Evolutionary conservation across 2,329 filamentous ascomycete species (phyloP).

Genomic region (Neonectria ditissima): DNA sequence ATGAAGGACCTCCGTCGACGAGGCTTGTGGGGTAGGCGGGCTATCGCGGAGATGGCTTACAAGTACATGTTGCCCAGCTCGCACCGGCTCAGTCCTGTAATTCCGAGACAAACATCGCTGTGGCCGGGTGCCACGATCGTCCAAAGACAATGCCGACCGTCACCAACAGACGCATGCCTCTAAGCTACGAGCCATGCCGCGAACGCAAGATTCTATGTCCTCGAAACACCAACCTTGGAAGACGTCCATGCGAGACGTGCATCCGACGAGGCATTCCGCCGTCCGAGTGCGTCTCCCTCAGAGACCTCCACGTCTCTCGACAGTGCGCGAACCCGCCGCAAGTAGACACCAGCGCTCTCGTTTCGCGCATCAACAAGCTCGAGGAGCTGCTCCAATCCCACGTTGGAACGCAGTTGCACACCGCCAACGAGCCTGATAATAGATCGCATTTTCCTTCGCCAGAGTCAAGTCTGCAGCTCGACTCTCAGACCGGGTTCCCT

Average conservation of each 20-base stretch:
- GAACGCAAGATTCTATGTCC: constrained; percentile 33
- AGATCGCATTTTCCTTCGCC: constrained; percentile 8
- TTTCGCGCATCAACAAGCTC: constrained; percentile 9
- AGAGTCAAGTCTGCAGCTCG: background rate
- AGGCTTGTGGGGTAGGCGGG: too few relatives aligned
- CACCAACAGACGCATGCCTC: constrained; percentile 27
- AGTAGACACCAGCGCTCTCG: constrained; percentile 7
- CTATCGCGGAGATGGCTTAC: too few relatives aligned
- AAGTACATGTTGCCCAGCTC: too few relatives aligned
- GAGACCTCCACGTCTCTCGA: constrained; percentile 19
- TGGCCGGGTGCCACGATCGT: too few relatives aligned
- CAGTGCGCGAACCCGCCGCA: constrained; percentile 4
- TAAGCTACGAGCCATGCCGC: constrained; percentile 32
- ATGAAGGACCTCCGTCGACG: too few relatives aligned
- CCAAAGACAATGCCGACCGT: background rate
- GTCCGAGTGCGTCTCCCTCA: constrained; percentile 28
- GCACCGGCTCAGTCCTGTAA: too few relatives aligned
- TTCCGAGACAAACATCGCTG: too few relatives aligned
- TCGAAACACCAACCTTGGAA: constrained; percentile 25
- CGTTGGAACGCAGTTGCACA: background rate
- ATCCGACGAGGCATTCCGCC: constrained; percentile 29
- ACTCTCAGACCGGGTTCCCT: background rate
- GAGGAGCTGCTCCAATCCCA: background rate
- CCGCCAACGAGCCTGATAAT: background rate
- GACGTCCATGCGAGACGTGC: constrained; percentile 31